Base-by-base conservation (phyloP, 495 filamentous ascomycete genomes). In the Penicillium angulare region DNA sequence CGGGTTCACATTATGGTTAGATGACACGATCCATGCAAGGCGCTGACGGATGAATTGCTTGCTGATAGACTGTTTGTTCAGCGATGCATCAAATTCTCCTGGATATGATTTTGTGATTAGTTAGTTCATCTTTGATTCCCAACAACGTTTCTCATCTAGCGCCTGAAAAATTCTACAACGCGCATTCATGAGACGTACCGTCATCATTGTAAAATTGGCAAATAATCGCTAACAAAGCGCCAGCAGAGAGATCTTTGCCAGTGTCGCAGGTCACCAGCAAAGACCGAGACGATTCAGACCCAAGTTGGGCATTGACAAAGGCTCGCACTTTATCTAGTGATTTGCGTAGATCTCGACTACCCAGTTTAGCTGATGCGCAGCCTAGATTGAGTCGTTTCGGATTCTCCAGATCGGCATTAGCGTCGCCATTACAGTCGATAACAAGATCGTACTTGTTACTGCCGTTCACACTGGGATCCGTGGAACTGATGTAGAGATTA, bases 31-130 rank as follows among this genome's bases (percentile, higher is more conserved):
- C 75, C 85, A 88, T 7, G 87, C 85, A 13, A 96, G 75, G 45
- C 85, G 78, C 43, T 85, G 81, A 45, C 86, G 80, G 59, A 97
- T 89, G 40, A 85, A 76, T n/a, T 73, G 73, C 66, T 97, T 97
- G 65, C 81, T 80, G 35, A 90, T 78, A 4, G 55, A 46, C 22
- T 65, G 50, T 31, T 67, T 58, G 48, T 53, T 53, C 34, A 60
- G 59, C 21, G 57, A 57, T 17, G 41, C 46, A 42, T 53, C 57
- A 29, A 71, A 74, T 10, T 65, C 39, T 1, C 73, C 73, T 74
- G 49, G 45, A 23, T 23, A 23, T 35, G 18, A 46, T 35, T 46
- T 5, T 35, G 21, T 40, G 8, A 9, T 31, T 31, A 12, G 27
- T 43, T 44, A 44, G 43, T 29, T 45, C 44, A 20, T 29, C 47